phyloP scores from a whole-genome alignment of 306 rosid genomes.

The Pyrus bretschneideri region DNA sequence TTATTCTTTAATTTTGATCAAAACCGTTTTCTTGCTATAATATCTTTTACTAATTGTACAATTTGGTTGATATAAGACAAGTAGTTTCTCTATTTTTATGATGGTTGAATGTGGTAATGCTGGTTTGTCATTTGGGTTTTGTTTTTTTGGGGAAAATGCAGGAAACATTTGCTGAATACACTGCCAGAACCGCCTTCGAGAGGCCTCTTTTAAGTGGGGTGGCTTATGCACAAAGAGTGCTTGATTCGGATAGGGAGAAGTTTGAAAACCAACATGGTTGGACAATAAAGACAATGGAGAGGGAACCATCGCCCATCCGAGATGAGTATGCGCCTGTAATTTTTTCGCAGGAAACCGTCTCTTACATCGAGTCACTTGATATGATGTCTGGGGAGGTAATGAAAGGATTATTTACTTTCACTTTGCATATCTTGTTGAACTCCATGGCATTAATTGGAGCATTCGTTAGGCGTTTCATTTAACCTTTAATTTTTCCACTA shows the following conservation, averaged over 20 bases:
- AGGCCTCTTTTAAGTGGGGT: slow-evolving; percentile 94
- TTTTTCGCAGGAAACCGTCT: slow-evolving; percentile 79
- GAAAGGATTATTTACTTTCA: neutral
- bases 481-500: slow-evolving; percentile 7
- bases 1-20: slow-evolving; percentile 17
- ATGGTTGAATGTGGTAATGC: neutral
- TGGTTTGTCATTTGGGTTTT: neutral
- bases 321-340: slow-evolving; percentile 98
- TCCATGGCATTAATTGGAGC: neutral
- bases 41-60: neutral
- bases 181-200: slow-evolving; percentile 94
- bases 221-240: slow-evolving; percentile 86
- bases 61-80: neutral
- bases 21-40: neutral
- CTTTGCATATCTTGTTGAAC: slow-evolving; percentile 7
- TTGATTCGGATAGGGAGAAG: slow-evolving; percentile 60
- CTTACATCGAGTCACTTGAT: slow-evolving; percentile 87
- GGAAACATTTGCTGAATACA: slow-evolving; percentile 93
- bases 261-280: slow-evolving; percentile 86
- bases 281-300: slow-evolving; percentile 90
- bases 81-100: neutral
- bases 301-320: slow-evolving; percentile 61
- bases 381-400: slow-evolving; percentile 99
- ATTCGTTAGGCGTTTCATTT: slow-evolving; percentile 1
- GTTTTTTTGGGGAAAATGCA: slow-evolving; percentile 27